Percentiles rank a stretch among this genome's conserved stretches.
Evolutionary conservation across 805 yeast species (phyloP).

Genomic region (Maudiozyma saulgeensis): DNA sequence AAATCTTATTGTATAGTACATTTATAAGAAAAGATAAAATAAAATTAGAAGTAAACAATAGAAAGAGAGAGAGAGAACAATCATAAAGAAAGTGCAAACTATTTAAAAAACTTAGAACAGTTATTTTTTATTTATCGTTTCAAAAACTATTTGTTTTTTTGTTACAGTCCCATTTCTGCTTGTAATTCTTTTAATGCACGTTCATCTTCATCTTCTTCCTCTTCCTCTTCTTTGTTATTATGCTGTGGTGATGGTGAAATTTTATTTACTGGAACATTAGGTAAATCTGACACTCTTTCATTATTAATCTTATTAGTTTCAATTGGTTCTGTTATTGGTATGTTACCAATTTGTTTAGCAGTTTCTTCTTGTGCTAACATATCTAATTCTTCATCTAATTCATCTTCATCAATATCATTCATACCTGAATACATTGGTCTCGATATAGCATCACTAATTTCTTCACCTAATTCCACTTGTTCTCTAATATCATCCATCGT

Average conservation of each 20-base stretch:
- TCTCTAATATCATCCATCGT: conserved; percentile 98
- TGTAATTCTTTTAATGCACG: conserved; percentile 71
- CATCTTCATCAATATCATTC: conserved; percentile 74
- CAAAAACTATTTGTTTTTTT: background rate
- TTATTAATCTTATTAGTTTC: background rate
- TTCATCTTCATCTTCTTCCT: conserved; percentile 73
- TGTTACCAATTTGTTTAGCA: background rate
- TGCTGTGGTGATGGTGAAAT: conserved; percentile 8
- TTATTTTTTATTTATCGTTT: too few relatives aligned
- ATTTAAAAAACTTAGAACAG: background rate
- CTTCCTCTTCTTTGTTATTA: conserved; percentile 19
- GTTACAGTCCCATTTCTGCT: conserved; percentile 73
- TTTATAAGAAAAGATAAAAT: background rate
- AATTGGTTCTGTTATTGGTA: background rate
- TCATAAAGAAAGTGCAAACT: background rate
- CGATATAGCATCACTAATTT: conserved; percentile 90
- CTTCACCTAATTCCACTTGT: conserved; percentile 90
- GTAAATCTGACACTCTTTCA: conserved; percentile 29
- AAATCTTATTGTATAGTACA: background rate
- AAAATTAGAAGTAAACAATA: background rate
- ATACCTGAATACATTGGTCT: conserved; percentile 67
- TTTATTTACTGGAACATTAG: conserved; percentile 37
- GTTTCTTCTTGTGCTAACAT: conserved; percentile 75
- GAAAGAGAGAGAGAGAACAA: background rate
- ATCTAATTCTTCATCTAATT: conserved; percentile 88